phyloP scores from a whole-genome alignment of 2,329 filamentous ascomycete genomes.

The Cladosporium sp. region DNA sequence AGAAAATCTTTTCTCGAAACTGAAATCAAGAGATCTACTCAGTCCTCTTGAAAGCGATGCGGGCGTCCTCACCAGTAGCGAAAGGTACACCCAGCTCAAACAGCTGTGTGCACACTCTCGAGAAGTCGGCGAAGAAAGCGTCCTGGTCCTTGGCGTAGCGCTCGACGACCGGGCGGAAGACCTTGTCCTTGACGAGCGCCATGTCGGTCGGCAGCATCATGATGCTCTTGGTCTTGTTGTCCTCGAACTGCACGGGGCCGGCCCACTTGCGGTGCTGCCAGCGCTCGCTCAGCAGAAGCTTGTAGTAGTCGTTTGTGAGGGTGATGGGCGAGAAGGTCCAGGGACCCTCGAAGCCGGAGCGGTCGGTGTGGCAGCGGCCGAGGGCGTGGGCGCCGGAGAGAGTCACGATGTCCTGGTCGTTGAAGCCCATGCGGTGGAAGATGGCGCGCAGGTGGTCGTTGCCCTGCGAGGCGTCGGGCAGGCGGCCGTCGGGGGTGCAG shows the following conservation, averaged over 20 bases:
- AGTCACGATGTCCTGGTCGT: slow-evolving; percentile 94
- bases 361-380: slow-evolving; percentile 85
- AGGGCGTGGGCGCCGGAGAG: slow-evolving; percentile 68
- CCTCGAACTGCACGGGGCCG: slow-evolving; percentile 86
- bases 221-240: slow-evolving; percentile 79
- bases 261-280: slow-evolving; percentile 92
- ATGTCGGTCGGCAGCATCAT: slow-evolving; percentile 99
- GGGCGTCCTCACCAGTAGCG: slow-evolving; percentile 49
- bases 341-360: slow-evolving; percentile 82
- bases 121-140: slow-evolving; percentile 91
- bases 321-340: slow-evolving; percentile 92
- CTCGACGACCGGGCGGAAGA: slow-evolving; percentile 76
- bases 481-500: slow-evolving; percentile 92
- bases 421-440: slow-evolving; percentile 97
- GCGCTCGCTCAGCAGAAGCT: slow-evolving; percentile 84
- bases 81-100: slow-evolving; percentile 96
- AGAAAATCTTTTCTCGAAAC: not conserved
- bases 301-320: slow-evolving; percentile 93
- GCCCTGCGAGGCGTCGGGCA: slow-evolving; percentile 78
- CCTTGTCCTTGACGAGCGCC: slow-evolving; percentile 83
- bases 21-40: slow-evolving; percentile 24
- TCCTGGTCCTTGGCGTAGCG: slow-evolving; percentile 90
- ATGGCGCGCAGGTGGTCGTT: slow-evolving; percentile 83
- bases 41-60: slow-evolving; percentile 49
- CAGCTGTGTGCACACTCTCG: slow-evolving; percentile 73